Base-by-base conservation (phyloP, 345 rosid genomes). In the Moringa oleifera region DNA sequence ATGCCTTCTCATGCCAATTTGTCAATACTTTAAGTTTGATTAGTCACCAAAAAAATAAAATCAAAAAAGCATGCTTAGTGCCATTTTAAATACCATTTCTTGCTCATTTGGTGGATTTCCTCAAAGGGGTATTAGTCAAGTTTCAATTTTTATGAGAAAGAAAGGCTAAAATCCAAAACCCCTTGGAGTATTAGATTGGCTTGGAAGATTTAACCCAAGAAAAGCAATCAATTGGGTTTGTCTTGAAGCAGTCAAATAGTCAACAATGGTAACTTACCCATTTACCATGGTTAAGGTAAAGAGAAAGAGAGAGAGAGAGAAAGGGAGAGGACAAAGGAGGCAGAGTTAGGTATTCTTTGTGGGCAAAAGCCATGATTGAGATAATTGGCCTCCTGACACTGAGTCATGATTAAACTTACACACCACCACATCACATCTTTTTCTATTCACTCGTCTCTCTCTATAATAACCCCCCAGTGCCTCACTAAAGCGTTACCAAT, bases 401-500 rank as follows among this genome's bases (percentile, higher is more conserved):
- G 47, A 72, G 77, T 79, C 85, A 81, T 86, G 78, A 81, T 84
- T 84, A 81, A 75, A 73, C 71, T 71, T 60, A 25, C 74, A 69
- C 74, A 33, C 68, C 61, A 25, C 75, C 22, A 51, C 54, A 18
- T 51, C 51, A 47, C 13, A 47, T 57, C 60, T 56, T 53, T 60
- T 71, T 51, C 55, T 25, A n/a, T n/a, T 5, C 37, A 33, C 37
- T 33, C 11, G 37, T 33, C 5, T 22, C 53, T 68, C 74, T 79
- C 81, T 85, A 83, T 86, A 86, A 82, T 61, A 84, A 77, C 46
- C 68, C 61, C 68, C 64, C 65, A 54, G 37, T 18, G 25, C 61
- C 18, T 8, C 50, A 45, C 45, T 62, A 1, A n/a, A n/a, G 6
- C 83, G 51, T 61, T 73, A 41, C 68, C 18, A 58, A 22, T 49